Evolutionary conservation across 495 filamentous ascomycete genomes (phyloP).

Genomic region (Oidiodendron maius): DNA sequence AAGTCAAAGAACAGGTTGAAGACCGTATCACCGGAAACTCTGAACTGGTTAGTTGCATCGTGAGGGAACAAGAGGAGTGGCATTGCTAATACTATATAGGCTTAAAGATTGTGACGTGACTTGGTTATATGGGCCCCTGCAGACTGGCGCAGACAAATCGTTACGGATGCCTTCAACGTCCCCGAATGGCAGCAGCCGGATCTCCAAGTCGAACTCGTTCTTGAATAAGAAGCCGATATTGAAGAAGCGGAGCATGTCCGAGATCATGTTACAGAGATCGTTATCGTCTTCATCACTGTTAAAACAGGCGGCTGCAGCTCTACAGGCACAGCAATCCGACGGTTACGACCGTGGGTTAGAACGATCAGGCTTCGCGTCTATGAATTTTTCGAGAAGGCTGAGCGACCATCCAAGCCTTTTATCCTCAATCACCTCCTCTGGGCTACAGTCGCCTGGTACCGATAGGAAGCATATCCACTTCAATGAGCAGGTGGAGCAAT

Average conservation of each 20-base stretch:
- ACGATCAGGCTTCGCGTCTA: conserved; percentile 61
- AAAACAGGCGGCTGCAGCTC: conserved; percentile 86
- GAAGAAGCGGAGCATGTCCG: conserved; percentile 93
- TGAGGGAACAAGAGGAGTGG: not conserved
- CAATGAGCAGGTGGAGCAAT: conserved; percentile 91
- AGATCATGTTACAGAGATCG: conserved; percentile 87
- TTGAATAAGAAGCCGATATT: conserved; percentile 80
- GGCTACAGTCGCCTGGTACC: conserved; percentile 56
- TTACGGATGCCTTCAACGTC: conserved; percentile 36
- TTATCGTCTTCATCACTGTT: conserved; percentile 84
- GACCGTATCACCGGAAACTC: conserved; percentile 48
- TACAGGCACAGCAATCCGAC: conserved; percentile 78
- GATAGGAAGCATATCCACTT: conserved; percentile 88
- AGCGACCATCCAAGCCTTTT: conserved; percentile 52
- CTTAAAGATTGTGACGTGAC: conserved; percentile 96
- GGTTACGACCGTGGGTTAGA: conserved; percentile 38
- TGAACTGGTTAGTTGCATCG: conserved; percentile 15
- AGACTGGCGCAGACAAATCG: conserved; percentile 46
- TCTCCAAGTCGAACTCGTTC: conserved; percentile 80
- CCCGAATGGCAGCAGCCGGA: conserved; percentile 39
- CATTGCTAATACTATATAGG: conserved; percentile 41
- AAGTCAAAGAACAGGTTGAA: conserved; percentile 79
- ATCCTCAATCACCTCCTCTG: conserved; percentile 56
- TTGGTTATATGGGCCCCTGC: conserved; percentile 93
- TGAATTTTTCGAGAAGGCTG: conserved; percentile 47